phyloP scores from a whole-genome alignment of 2,329 filamentous ascomycete species.

The Nannizziopsis barbatae region DNA sequence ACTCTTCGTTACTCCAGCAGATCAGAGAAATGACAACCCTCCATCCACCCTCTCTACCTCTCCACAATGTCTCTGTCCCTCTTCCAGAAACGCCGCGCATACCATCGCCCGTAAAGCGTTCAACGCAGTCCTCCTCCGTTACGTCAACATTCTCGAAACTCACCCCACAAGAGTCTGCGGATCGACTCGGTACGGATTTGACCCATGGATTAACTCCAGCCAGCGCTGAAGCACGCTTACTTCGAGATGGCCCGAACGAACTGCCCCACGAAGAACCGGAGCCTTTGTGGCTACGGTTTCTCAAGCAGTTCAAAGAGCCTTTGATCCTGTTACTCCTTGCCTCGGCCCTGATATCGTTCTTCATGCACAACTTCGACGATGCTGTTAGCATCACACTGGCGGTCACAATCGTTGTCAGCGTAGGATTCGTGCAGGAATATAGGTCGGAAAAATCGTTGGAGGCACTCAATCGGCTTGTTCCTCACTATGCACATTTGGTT shows the following conservation, averaged over 20 bases:
- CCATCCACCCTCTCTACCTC: conserved; percentile 47
- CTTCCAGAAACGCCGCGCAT: conserved; percentile 15
- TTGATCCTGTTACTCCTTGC: conserved; percentile 83
- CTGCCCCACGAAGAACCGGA: conserved; percentile 89
- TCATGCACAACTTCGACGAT: conserved; percentile 90
- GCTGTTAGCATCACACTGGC: conserved; percentile 90
- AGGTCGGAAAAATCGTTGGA: conserved; percentile 95
- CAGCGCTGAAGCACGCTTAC: conserved; percentile 68
- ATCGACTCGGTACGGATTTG: conserved; percentile 70
- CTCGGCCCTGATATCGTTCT: conserved; percentile 75
- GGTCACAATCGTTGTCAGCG: conserved; percentile 90
- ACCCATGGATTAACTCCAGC: conserved; percentile 66
- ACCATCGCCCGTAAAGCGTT: conserved; percentile 9
- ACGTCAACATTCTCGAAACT: conserved; percentile 51
- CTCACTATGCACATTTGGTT: conserved; percentile 91
- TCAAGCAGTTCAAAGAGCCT: conserved; percentile 95
- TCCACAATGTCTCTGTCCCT: conserved; percentile 39
- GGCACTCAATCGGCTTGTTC: conserved; percentile 83
- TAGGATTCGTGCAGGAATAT: conserved; percentile 96
- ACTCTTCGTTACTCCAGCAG: background rate
- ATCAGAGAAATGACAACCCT: conserved; percentile 52
- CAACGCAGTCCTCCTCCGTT: conserved; percentile 21
- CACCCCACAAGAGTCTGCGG: conserved; percentile 65
- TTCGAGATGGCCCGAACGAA: conserved; percentile 80
- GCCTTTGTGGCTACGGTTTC: conserved; percentile 84